Evolutionary conservation across 192 early-diverging fungal species (phyloP), one percentile per base, ranked within the genome.

Genomic region (Coemansia sp.): DNA sequence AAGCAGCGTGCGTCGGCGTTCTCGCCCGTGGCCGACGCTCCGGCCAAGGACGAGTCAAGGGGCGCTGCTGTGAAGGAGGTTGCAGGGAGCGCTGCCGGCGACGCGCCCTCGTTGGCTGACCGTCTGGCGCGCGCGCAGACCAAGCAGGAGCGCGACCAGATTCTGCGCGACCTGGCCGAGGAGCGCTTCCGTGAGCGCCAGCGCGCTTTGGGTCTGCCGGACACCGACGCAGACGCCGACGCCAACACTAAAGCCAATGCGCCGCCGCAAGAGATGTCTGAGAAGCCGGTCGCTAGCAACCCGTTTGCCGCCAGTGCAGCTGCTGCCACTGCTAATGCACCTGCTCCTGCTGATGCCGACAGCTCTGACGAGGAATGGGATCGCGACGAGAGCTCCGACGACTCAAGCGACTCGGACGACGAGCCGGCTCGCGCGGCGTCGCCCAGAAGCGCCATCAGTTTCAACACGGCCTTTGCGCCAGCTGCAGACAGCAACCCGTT

Each of bases 101-200:
- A 21, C 15, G 44, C 11, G 0, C 58, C 62, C 3, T 57, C 59
- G 7, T 59, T 66, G 44, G 73, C 73, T 7, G 69, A 78, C 49
- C 61, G 69, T 3, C 33, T 78, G 55, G 69, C 66, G 0, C 42
- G 41, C 13, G 75, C 75, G 3, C 55, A 51, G 0, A 62, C 41
- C 13, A 71, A 62, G 38, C 65, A 78, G 30, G 75, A 78, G 23
- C 68, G 75, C 2, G 62, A 78, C 38, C 58, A 59, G 37, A 57
- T 78, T 53, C 50, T 78, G 46, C 55, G 68, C 48, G 75, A 78
- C 9, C 67, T 78, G 9, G 75, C 75, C 19, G 69, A 72, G 44
- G 69, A 78, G 46, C 60, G 69, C 7, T 72, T 78, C 55, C 69
- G 69, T 44, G 75, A 78, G 30, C 75, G 75, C 30, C 64, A 71